A percentile compares a stretch with the other conserved stretches of the same genome.
Conservation (phyloP, 2,329 filamentous ascomycete species). For the Colletotrichum siamense region DNA sequence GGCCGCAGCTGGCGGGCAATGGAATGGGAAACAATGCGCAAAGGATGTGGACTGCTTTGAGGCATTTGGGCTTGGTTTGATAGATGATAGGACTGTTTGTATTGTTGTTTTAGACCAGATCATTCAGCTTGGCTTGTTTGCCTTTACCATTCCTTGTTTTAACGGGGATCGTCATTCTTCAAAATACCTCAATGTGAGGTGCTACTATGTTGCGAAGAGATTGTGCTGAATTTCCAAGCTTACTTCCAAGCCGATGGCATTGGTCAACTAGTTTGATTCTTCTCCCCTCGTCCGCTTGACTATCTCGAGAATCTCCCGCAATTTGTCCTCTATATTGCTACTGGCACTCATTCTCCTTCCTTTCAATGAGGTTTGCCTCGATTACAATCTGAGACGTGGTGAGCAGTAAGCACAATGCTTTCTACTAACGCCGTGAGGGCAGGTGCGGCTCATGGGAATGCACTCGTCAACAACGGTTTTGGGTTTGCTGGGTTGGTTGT, state of each 20-base stretch:
- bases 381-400: not conserved
- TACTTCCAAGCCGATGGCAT: not conserved
- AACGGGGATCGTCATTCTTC: not conserved
- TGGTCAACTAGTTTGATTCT: not conserved
- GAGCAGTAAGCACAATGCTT: not conserved
- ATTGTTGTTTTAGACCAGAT: not conserved
- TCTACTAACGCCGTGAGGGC: not conserved
- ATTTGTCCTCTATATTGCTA: not conserved
- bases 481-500: not conserved
- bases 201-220: accelerated
- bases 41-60: conserved; percentile 12
- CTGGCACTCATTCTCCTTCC: not conserved
- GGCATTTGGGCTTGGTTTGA: conserved; percentile 12
- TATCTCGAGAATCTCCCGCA: not conserved
- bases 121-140: not conserved
- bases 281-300: not conserved
- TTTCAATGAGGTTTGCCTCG: not conserved
- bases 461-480: not conserved
- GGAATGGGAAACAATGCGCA: conserved; percentile 11
- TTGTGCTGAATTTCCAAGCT: not conserved
- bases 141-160: not conserved
- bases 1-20: conserved; percentile 1
- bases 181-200: not conserved
- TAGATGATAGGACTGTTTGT: not conserved
- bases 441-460: not conserved